These are phyloP conservation scores for Chrysanthemum seticuspe DNA, from an alignment of 129 eudicot species.

Conservation along the genomic window DNA sequence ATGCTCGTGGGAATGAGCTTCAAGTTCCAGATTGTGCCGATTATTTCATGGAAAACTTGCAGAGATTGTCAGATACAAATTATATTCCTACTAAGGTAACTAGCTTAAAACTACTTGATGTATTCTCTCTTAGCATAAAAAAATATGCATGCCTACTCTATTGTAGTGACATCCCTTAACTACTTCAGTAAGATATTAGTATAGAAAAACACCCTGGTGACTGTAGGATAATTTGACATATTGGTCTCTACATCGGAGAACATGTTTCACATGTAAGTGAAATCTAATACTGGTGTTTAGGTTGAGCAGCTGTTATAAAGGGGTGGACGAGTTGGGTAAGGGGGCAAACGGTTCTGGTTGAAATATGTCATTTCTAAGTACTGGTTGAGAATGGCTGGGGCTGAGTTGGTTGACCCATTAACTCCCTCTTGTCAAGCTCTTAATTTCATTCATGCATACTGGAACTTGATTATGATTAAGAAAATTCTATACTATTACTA, in stretches of 20 bases:
- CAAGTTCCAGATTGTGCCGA: slow-evolving; percentile 97
- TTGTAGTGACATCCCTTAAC: slow-evolving; percentile 7
- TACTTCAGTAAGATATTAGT: not conserved
- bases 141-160: slow-evolving; percentile 12
- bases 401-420: too few relatives aligned
- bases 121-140: slow-evolving; percentile 13
- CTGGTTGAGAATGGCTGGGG: too few relatives aligned
- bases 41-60: slow-evolving; percentile 87
- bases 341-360: too few relatives aligned
- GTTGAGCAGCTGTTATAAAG: not conserved
- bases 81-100: slow-evolving; percentile 94
- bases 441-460: too few relatives aligned
- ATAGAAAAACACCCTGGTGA: not conserved
- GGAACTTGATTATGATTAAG: not conserved
- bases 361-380: too few relatives aligned
- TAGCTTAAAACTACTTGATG: not conserved
- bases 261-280: too few relatives aligned
- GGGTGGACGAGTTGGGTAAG: too few relatives aligned
- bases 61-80: slow-evolving; percentile 68
- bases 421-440: too few relatives aligned
- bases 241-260: too few relatives aligned
- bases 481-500: not conserved
- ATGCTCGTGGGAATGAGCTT: slow-evolving; percentile 84
- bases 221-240: not conserved
- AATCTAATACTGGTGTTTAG: not conserved